Evolutionary conservation across 2,329 filamentous ascomycete species (phyloP), one percentile per base, ranked within the genome.

Genomic region (Diaporthe australafricana): DNA sequence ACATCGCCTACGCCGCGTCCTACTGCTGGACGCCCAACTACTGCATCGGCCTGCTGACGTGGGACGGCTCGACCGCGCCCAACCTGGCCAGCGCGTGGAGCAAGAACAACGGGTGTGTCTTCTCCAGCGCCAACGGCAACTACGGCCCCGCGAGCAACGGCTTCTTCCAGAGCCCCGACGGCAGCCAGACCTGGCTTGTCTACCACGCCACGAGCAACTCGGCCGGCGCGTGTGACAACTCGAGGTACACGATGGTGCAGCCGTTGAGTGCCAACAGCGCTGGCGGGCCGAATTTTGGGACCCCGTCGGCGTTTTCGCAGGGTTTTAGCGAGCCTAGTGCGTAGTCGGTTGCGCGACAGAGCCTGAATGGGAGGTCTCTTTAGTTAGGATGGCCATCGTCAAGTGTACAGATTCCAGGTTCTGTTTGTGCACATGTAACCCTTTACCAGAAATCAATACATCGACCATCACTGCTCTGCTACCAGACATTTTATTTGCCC

Each of bases 121-220:
- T 90, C 47, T 84, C 81, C 25, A 85, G 83, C 55, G 87, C 84
- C 2, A 89, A 89, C 72, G 87, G 87, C 3, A 88, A 89, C 76
- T 89, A 87, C 63, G 87, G 88, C 17, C 86, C 87, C 0, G 88
- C 87, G 0, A 87, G 89, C 73, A 89, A 89, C 75, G 87, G 86
- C 3, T 90, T 90, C 82, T 90, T 91, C 79, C 80, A 78, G 35
- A 89, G 86, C 73, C 87, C 88, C 0, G 87, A 90, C 73, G 86
- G 83, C 3, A 84, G 79, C 0, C 83, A 90, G 78, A 86, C 84
- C 3, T 90, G 84, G 84, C 88, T 87, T 66, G 84, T 87, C 0
- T 90, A 87, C 77, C 87, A 90, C 74, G 88, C 88, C 0, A 89
- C 87, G 0, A 79, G 81, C 1, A 86, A 83, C 71, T 79, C 81